Evolutionary conservation across 2,329 filamentous ascomycete genomes (phyloP).

Genomic region (Tolypocladium pustulatum): DNA sequence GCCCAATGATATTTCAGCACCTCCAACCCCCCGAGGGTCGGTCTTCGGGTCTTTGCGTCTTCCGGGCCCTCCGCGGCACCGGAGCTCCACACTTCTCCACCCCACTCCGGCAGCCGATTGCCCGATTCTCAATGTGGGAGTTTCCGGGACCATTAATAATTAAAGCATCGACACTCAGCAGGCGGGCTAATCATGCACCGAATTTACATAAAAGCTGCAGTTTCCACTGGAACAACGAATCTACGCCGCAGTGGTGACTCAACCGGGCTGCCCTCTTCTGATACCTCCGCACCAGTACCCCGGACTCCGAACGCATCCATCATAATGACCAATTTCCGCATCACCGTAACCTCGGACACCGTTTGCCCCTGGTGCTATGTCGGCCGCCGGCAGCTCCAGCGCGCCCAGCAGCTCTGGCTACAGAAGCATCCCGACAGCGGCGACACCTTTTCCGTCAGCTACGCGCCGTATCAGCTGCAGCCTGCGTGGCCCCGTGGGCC

Average conservation of each 20-base stretch:
- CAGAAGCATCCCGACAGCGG: constrained; percentile 26
- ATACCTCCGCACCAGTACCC: background rate
- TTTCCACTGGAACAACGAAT: no score
- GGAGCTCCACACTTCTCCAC: background rate
- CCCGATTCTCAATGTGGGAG: background rate
- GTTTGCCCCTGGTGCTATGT: constrained; percentile 43
- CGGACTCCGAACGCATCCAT: background rate
- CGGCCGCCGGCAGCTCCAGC: constrained; percentile 32
- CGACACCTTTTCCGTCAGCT: constrained; percentile 49
- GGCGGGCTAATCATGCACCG: background rate
- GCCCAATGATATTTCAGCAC: background rate
- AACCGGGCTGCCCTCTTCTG: background rate
- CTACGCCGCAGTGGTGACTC: background rate
- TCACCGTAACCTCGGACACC: constrained; percentile 39
- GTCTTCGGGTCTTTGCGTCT: background rate
- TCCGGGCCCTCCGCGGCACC: background rate
- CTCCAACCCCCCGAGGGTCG: background rate
- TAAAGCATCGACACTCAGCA: background rate
- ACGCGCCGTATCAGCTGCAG: constrained; percentile 34
- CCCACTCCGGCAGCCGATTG: background rate
- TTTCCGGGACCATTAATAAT: background rate
- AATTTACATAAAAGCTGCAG: background rate
- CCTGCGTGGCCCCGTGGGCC: constrained; percentile 22
- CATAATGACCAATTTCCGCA: constrained; percentile 47
- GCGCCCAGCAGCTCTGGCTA: constrained; percentile 32